These are phyloP conservation scores for Leishmania braziliensis DNA, from an alignment of 208 protist genomes.

Conservation along the genomic window DNA sequence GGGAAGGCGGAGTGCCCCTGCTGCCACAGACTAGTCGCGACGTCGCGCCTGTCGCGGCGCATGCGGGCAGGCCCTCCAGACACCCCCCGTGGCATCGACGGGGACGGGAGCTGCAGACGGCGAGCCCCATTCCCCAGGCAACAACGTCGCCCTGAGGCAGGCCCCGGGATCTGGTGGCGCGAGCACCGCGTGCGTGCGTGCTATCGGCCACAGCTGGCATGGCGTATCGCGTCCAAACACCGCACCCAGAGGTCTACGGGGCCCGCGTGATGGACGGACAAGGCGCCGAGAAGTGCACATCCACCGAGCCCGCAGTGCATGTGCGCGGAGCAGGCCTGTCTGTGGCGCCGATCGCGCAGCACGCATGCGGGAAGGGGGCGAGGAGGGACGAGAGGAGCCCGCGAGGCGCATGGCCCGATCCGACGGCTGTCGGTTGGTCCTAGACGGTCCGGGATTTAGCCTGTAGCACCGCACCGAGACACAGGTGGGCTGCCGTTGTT, in stretches of 20 bases:
- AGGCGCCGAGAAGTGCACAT: background rate
- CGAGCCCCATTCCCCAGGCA: background rate
- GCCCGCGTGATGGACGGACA: background rate
- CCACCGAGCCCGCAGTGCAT: background rate
- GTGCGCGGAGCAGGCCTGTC: background rate
- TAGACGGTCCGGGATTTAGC: too few species aligned
- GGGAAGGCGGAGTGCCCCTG: background rate
- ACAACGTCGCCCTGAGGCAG: background rate
- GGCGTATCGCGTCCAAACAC: background rate
- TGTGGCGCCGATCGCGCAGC: too few species aligned
- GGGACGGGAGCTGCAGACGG: background rate
- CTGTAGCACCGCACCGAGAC: too few species aligned
- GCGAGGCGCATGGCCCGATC: background rate
- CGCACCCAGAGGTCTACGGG: background rate
- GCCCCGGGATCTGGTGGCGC: background rate
- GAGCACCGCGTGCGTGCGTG: background rate
- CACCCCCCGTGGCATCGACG: background rate
- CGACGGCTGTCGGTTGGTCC: background rate
- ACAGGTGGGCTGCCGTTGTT: too few species aligned
- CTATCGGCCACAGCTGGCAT: background rate
- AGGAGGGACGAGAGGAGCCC: too few species aligned
- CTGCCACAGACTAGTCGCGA: too few species aligned
- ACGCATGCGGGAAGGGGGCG: too few species aligned
- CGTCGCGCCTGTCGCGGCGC: background rate
- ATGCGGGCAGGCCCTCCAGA: background rate